phyloP scores from a whole-genome alignment of 495 filamentous ascomycete genomes.

The Pyrenula aspistea region DNA sequence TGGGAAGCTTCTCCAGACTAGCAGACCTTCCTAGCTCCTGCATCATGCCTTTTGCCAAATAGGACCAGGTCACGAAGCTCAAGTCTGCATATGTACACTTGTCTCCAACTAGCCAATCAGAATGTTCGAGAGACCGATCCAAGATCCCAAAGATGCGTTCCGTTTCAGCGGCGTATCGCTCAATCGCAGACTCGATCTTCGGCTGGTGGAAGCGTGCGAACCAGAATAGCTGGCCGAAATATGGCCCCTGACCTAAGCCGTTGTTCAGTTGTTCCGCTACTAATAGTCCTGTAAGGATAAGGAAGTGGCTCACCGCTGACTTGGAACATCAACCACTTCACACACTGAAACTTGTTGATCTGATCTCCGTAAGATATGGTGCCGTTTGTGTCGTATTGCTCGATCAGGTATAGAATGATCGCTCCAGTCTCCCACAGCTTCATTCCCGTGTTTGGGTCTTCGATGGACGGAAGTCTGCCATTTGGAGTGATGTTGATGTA shows the following conservation, averaged over 20 bases:
- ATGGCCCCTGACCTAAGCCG: no score
- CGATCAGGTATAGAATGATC: slow-evolving; percentile 58
- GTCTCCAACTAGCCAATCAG: slow-evolving; percentile 36
- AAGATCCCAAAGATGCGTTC: slow-evolving; percentile 34
- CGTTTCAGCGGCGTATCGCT: slow-evolving; percentile 35
- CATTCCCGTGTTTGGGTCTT: slow-evolving; percentile 56
- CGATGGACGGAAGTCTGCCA: slow-evolving; percentile 49
- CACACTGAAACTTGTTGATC: slow-evolving; percentile 17
- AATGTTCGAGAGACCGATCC: slow-evolving; percentile 19
- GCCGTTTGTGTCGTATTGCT: slow-evolving; percentile 54
- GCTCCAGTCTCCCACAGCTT: slow-evolving; percentile 65
- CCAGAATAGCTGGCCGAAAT: no score
- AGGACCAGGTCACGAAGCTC: slow-evolving; percentile 30
- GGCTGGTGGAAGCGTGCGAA: slow-evolving; percentile 32
- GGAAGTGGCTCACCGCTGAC: not conserved
- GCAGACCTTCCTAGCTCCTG: no score
- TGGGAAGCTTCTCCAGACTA: no score
- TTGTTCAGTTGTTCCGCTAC: no score
- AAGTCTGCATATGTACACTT: slow-evolving; percentile 37
- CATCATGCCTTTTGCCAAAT: no score
- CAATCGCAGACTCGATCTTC: slow-evolving; percentile 27
- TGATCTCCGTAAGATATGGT: slow-evolving; percentile 30
- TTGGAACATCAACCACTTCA: slow-evolving; percentile 31
- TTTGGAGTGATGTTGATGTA: slow-evolving; percentile 58
- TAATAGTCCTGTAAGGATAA: not conserved